These are phyloP conservation scores for Pestalotiopsis sp. DNA, from an alignment of 2,329 filamentous ascomycete genomes.

Conservation along the genomic window DNA sequence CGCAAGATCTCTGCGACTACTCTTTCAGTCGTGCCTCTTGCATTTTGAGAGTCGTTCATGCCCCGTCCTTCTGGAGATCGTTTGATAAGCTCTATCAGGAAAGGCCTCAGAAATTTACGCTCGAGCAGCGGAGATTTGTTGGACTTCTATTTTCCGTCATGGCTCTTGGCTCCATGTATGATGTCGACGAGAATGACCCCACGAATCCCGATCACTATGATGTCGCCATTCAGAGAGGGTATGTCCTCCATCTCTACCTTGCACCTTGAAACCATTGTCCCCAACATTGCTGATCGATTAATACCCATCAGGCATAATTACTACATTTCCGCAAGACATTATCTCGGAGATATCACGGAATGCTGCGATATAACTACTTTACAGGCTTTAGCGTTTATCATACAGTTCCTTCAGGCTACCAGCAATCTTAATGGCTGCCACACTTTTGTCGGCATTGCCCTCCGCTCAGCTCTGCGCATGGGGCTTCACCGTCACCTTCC, in stretches of 20 bases:
- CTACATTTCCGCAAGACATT: conserved; percentile 65
- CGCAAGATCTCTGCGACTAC: conserved; percentile 53
- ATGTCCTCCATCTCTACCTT: conserved; percentile 24
- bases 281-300: not conserved
- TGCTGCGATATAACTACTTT: conserved; percentile 72
- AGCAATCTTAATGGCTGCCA: conserved; percentile 77
- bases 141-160: conserved; percentile 72
- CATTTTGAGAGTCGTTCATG: conserved; percentile 72
- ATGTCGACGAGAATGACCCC: conserved; percentile 56
- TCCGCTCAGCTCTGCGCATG: conserved; percentile 71
- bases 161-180: conserved; percentile 74
- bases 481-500: conserved; percentile 73
- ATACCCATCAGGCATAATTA: conserved; percentile 64
- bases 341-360: conserved; percentile 64
- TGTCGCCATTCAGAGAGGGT: conserved; percentile 60
- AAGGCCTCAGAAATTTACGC: conserved; percentile 62
- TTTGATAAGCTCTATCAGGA: conserved; percentile 79
- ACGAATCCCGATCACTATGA: conserved; percentile 51
- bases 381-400: conserved; percentile 75
- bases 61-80: conserved; percentile 77
- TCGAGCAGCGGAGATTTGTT: conserved; percentile 70
- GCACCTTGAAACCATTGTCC: not conserved
- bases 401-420: conserved; percentile 75
- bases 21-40: conserved; percentile 61
- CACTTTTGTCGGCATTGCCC: conserved; percentile 73